Evolutionary conservation across 176 grass and related monocot genomes (phyloP), one percentile per base, ranked within the genome.

Genomic region (Elymus sibiricus): DNA sequence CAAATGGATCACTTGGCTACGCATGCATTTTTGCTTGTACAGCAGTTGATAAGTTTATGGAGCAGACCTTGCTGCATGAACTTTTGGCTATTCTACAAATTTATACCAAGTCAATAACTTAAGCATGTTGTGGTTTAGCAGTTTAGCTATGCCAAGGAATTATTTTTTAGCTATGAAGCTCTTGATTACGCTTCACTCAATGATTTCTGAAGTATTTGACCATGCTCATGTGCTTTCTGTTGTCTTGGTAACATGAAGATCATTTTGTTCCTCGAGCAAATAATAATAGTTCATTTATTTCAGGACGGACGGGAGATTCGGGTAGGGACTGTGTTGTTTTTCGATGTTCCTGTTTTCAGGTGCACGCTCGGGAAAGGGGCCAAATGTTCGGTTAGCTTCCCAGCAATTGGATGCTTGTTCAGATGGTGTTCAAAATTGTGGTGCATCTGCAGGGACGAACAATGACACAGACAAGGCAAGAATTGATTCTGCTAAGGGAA

Each of bases 291-390:
- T 81, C 7, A 69, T 79, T 55, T 14, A 28, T 83, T 79, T 86
- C 82, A 97, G 95, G 90, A 91, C 86, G 92, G 95, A 14, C 90
- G 92, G 25, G 85, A 92, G 82, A 88, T 97, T 66, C 80, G 74
- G 82, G 86, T 90, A 17, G 95, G 95, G 88, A 97, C 35, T 97
- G 90, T 78, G 92, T 88, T 81, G 84, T 97, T 83, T 94, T 97
- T 67, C 88, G 86, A 91, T 77, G 92, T 77, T 5, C 95, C 92
- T 79, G 88, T 90, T 69, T 97, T 92, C 92, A 78, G 95, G 86
- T 73, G 95, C 86, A 51, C 80, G 86, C 47, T 97, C 95, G 84
- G 90, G 90, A 40, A 97, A 94, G 76, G 59, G 80, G 28, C 64
- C 89, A 35, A 92, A 92, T 82, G 84, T 86, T 80, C 86, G 81